phyloP scores from a whole-genome alignment of 352 stramenopile species.

The Phytophthora europaea region DNA sequence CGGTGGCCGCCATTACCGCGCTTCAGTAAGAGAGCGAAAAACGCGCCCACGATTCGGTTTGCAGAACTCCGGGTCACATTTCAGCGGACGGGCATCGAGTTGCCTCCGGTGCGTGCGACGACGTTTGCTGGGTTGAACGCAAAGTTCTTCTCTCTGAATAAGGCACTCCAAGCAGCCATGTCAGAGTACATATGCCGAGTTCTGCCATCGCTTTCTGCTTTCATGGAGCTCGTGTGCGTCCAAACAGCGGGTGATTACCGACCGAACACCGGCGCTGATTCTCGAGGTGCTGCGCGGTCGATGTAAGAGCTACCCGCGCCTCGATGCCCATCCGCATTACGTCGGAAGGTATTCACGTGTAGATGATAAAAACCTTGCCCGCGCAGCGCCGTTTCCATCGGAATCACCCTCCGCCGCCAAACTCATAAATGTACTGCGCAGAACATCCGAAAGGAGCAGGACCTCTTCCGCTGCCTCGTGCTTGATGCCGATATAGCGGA shows the following conservation, averaged over 20 bases:
- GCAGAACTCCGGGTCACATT: neutral
- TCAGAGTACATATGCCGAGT: conserved; percentile 12
- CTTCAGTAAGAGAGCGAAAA: too few relatives aligned
- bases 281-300: neutral
- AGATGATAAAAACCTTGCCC: neutral
- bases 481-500: conserved; percentile 14
- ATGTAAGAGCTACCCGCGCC: conserved; percentile 1
- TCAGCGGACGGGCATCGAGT: neutral
- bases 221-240: conserved; percentile 11
- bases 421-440: conserved; percentile 16
- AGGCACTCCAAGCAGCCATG: neutral
- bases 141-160: neutral
- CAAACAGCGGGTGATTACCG: conserved; percentile 18
- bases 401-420: conserved; percentile 16
- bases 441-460: conserved; percentile 26
- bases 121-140: too few relatives aligned
- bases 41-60: too few relatives aligned
- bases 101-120: neutral
- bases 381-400: neutral
- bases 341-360: conserved; percentile 1
- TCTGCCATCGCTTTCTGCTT: conserved; percentile 5
- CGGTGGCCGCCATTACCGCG: too few relatives aligned
- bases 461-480: conserved; percentile 13
- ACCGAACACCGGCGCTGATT: conserved; percentile 17
- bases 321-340: neutral